phyloP scores from a whole-genome alignment of 805 yeast genomes.

The Candida namnaoensis region DNA sequence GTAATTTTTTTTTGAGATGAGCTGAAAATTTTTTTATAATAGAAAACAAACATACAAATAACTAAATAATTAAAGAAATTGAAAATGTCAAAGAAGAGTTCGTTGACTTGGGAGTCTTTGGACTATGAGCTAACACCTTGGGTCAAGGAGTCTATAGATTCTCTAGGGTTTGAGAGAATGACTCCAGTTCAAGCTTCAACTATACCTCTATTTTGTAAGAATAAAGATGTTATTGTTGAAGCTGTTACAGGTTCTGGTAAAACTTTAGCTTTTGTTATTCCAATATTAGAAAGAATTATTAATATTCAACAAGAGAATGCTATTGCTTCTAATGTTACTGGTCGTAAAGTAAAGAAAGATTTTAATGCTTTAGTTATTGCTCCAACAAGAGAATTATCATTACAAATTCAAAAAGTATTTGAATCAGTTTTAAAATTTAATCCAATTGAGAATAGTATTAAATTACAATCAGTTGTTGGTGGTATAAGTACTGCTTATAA shows the following conservation, averaged over 20 bases:
- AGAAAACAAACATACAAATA: neutral
- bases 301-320: too few relatives aligned
- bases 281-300: slow-evolving; percentile 63
- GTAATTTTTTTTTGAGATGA: too few relatives aligned
- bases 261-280: slow-evolving; percentile 83
- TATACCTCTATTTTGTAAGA: slow-evolving; percentile 72
- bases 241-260: slow-evolving; percentile 99
- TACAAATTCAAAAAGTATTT: slow-evolving; percentile 65
- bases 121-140: slow-evolving; percentile 53
- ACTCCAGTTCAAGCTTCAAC: slow-evolving; percentile 97
- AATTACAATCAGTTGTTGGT: slow-evolving; percentile 58
- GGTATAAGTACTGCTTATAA: slow-evolving; percentile 56
- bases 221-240: slow-evolving; percentile 94
- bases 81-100: slow-evolving; percentile 19
- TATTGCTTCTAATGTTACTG: slow-evolving; percentile 12
- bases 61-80: slow-evolving; percentile 15
- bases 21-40: too few relatives aligned
- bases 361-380: slow-evolving; percentile 67
- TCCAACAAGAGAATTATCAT: slow-evolving; percentile 58
- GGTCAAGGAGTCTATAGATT: slow-evolving; percentile 58
- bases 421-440: slow-evolving; percentile 46
- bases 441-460: slow-evolving; percentile 39
- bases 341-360: slow-evolving; percentile 33
- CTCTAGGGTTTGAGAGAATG: slow-evolving; percentile 73
- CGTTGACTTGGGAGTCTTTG: slow-evolving; percentile 57